Percentiles rank a stretch among this genome's conserved stretches.
Evolutionary conservation across 2,329 filamentous ascomycete species (phyloP).

Genomic region (Penicillium verrucosum): DNA sequence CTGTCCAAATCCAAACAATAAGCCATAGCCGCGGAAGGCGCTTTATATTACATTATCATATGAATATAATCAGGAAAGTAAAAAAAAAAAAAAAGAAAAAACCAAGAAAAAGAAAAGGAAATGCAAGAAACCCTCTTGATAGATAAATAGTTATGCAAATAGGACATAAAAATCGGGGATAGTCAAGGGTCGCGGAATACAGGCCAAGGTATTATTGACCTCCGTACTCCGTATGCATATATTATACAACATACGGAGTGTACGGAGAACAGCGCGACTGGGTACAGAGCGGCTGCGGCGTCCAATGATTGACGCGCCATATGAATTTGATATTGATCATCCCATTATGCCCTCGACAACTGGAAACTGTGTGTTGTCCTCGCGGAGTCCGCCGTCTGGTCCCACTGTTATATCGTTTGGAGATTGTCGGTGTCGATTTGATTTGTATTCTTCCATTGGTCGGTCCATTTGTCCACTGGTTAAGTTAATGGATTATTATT

Average conservation of each 20-base stretch:
- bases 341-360: conserved; percentile 9
- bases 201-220: background rate
- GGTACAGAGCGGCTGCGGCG: conserved; percentile 23
- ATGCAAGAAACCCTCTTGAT: too few relatives aligned
- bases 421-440: background rate
- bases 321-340: conserved; percentile 25
- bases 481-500: background rate
- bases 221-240: background rate
- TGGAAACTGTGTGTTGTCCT: conserved; percentile 5
- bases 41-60: conserved; percentile 3
- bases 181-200: conserved; percentile 8
- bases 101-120: too few relatives aligned
- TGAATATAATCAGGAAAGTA: too few relatives aligned
- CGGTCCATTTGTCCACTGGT: background rate
- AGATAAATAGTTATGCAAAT: background rate
- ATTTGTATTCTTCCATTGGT: background rate
- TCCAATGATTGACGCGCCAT: conserved; percentile 22
- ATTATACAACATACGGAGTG: too few relatives aligned
- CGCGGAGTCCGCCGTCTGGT: conserved; percentile 6
- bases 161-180: conserved; percentile 21
- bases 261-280: conserved; percentile 10
- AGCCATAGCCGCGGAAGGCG: conserved; percentile 20
- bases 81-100: background rate
- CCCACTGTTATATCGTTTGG: background rate
- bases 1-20: background rate